Evolutionary conservation across 805 yeast species (phyloP).

Genomic region (Wickerhamiella siamensis): DNA sequence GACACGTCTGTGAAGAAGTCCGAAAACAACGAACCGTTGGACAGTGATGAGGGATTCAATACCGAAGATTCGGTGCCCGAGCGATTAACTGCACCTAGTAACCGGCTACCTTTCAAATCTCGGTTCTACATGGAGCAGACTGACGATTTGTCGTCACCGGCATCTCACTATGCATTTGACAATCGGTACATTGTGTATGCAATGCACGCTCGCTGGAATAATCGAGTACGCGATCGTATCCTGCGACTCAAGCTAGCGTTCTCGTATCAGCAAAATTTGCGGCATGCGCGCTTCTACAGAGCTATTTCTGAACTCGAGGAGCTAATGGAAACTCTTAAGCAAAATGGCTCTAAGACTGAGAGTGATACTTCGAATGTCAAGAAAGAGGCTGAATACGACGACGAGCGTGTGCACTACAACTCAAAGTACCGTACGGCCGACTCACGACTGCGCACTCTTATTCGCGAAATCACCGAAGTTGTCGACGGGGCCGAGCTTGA

Average conservation of each 20-base stretch:
- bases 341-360: constrained; percentile 4
- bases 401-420: background rate
- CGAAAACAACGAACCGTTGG: background rate
- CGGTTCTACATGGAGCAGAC: background rate
- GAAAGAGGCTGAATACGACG: background rate
- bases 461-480: constrained; percentile 33
- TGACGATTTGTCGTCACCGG: constrained; percentile 1
- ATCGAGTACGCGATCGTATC: constrained; percentile 46
- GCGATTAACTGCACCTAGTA: background rate
- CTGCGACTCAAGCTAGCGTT: constrained; percentile 43
- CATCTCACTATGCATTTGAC: constrained; percentile 27
- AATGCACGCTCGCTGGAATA: constrained; percentile 68
- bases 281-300: constrained; percentile 33
- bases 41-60: background rate
- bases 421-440: background rate
- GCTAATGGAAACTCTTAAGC: constrained; percentile 29
- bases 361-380: constrained; percentile 3
- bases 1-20: background rate
- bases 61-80: background rate
- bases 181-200: constrained; percentile 65
- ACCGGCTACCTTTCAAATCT: background rate
- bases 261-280: constrained; percentile 31
- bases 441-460: constrained; percentile 7
- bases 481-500: constrained; percentile 14
- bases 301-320: constrained; percentile 39